A percentile compares a stretch with the other conserved stretches of the same genome.
Evolutionary conservation across 441 rosid genomes (phyloP).

Genomic region (Raphanus hybrid): DNA sequence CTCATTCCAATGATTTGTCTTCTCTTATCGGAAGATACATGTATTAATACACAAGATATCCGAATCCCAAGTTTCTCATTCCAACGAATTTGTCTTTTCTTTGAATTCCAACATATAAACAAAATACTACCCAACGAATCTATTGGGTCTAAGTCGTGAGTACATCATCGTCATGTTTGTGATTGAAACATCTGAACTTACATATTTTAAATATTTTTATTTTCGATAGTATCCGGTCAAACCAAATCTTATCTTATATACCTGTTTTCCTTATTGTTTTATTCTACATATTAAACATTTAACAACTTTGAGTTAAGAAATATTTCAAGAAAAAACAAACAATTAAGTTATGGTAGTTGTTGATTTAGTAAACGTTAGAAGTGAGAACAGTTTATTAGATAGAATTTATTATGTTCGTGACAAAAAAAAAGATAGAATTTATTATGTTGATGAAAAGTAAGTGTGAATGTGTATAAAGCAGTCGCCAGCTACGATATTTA

Average conservation of each 20-base stretch:
- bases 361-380: neutral
- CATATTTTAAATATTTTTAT: neutral
- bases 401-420: too few relatives aligned
- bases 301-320: neutral
- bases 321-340: too few relatives aligned
- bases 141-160: slow-evolving; percentile 7
- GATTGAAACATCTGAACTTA: slow-evolving; percentile 2
- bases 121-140: neutral
- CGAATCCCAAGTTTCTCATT: neutral
- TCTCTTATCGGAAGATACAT: neutral
- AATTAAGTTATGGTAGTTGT: too few relatives aligned
- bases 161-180: neutral
- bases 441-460: neutral
- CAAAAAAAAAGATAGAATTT: neutral
- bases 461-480: neutral
- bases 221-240: neutral
- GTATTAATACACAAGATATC: neutral
- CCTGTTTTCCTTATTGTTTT: neutral
- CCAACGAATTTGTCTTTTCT: neutral
- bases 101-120: neutral
- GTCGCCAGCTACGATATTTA: neutral
- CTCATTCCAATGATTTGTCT: neutral
- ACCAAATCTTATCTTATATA: neutral
- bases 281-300: neutral
- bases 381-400: neutral